A percentile compares a stretch with the other conserved stretches of the same genome.
Conservation (phyloP, 73 alveolate species). For the Tetrahymena borealis region DNA sequence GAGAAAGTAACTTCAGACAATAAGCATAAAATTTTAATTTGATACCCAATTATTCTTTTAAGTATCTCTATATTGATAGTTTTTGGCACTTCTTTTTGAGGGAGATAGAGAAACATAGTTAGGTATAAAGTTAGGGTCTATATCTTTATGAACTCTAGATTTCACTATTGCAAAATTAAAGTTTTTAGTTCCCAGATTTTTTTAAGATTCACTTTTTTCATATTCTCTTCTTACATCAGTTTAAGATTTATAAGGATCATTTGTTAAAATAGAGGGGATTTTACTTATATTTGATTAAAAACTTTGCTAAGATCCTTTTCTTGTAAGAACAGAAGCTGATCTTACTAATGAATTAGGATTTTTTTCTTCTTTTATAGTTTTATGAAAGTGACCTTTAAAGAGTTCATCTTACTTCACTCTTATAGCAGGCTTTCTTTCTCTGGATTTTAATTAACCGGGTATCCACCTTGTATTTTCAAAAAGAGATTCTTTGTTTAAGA, state of each 20-base stretch:
- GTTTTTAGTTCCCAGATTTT: background rate
- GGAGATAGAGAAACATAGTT: background rate
- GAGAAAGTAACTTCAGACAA: background rate
- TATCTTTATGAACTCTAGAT: background rate
- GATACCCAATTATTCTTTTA: background rate
- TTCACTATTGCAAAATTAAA: background rate
- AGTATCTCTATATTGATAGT: background rate
- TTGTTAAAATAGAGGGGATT: background rate
- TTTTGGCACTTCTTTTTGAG: background rate
- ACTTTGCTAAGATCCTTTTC: background rate
- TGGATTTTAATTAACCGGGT: background rate
- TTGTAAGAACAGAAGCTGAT: background rate
- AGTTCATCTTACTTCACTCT: background rate
- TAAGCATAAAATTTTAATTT: background rate
- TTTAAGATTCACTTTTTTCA: background rate
- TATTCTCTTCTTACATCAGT: background rate
- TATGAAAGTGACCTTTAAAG: background rate
- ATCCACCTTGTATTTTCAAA: background rate
- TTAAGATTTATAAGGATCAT: background rate
- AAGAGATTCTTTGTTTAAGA: background rate
- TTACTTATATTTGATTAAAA: background rate
- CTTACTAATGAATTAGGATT: background rate
- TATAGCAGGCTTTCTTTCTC: background rate
- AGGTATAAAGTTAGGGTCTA: background rate
- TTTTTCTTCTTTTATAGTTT: background rate